Base-by-base conservation (phyloP, 768 basidiomycete genomes). In the Pisolithus microcarpus region DNA sequence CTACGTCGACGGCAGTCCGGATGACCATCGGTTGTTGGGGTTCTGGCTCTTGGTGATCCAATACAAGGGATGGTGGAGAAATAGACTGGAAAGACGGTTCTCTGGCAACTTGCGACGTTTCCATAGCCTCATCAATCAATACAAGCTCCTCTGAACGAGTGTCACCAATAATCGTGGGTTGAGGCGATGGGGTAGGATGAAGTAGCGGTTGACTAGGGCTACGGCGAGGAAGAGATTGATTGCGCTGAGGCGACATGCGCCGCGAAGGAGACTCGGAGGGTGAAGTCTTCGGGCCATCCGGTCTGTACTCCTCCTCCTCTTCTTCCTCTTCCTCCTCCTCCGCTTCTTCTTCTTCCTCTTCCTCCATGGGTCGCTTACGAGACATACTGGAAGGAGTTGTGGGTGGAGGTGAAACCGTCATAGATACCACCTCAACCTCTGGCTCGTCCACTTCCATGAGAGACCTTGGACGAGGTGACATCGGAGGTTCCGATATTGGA, bases 401-500 rank as follows among this genome's bases (percentile, higher is more conserved):
- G 21, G 6, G 56, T 38, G 46, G 51, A 18, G 59, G 55, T 15
- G 53, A 42, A 46, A 58, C 59, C 7, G 56, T 49, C 38, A 59
- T 52, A 3, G 42, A 39, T 31, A 50, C 26, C 24, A 23, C 24
- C 16, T 52, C 61, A 19, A 54, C 45, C 15, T 38, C 51, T 2
- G 55, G 56, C 10, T 44, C 43, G 8, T 44, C 43, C 15, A 58
- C 55, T 4, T 44, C 56, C 31, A 46, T 47, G 9, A 63, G 61
- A 23, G 67, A 58, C 39, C 50, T 64, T 19, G 52, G 58, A 18
- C 56, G 52, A 38, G 65, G 63, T 24, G 65, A 66, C n/a, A 45
- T 58, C 23, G 65, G 65, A 19, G 65, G 65, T 39, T 66, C 65
- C 23, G 65, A 66, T 63, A 66, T 66, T 7, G 67, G 65, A 34